Evolutionary conservation across 1,139 yeast species (phyloP).

Genomic region (Zygosaccharomyces pseudobailii): DNA sequence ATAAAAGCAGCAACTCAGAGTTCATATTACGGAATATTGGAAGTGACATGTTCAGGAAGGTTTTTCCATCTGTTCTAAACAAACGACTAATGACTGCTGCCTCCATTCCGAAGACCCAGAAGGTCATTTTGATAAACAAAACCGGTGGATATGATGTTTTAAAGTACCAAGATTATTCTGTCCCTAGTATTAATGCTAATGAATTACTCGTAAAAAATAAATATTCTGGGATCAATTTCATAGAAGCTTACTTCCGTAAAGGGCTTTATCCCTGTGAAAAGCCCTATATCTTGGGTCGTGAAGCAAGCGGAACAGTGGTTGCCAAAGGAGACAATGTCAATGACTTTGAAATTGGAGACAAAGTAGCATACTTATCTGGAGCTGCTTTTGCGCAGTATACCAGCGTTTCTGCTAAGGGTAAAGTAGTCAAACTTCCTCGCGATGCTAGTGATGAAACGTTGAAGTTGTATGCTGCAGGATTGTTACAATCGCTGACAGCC

Average conservation of each 20-base stretch:
- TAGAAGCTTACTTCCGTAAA: constrained; percentile 74
- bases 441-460: constrained; percentile 44
- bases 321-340: constrained; percentile 60
- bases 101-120: constrained; percentile 51
- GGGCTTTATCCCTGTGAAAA: constrained; percentile 60
- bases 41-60: background rate
- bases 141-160: constrained; percentile 51
- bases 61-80: background rate
- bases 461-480: constrained; percentile 53
- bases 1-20: background rate
- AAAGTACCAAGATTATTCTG: constrained; percentile 48
- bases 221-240: constrained; percentile 76
- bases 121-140: constrained; percentile 52
- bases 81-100: constrained; percentile 2
- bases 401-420: constrained; percentile 39
- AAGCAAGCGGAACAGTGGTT: constrained; percentile 73
- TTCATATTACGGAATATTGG: too few relatives aligned
- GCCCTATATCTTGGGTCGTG: constrained; percentile 75
- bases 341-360: constrained; percentile 62
- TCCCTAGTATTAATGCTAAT: constrained; percentile 50
- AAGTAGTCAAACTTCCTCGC: constrained; percentile 47
- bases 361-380: constrained; percentile 52
- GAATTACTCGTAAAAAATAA: constrained; percentile 67
- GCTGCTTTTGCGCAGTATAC: constrained; percentile 70
- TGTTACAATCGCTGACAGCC: constrained; percentile 77